phyloP scores from a whole-genome alignment of 345 rosid genomes.

The Erucastrum elatum region DNA sequence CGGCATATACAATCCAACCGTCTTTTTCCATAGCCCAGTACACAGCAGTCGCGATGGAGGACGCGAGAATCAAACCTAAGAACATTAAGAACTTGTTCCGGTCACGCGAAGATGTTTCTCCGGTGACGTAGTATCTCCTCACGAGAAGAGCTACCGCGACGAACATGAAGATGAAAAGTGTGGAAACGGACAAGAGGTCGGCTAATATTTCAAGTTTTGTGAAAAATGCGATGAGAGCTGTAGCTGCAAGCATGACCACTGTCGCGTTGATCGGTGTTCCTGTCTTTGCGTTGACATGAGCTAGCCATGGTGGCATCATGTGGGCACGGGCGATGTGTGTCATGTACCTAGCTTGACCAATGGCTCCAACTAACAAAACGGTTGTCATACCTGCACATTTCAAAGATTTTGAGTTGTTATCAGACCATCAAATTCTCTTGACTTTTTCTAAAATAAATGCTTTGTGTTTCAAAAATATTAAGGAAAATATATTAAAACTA shows the following conservation, averaged over 20 bases:
- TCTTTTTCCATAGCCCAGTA: constrained; percentile 52
- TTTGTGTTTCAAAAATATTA: too few species aligned
- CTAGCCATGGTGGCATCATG: constrained; percentile 90
- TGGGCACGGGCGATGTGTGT: constrained; percentile 88
- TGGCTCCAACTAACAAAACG: constrained; percentile 63
- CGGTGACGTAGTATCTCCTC: constrained; percentile 66
- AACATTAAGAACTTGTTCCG: constrained; percentile 50
- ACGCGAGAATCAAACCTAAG: constrained; percentile 47
- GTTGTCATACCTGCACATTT: constrained; percentile 65
- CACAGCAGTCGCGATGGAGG: constrained; percentile 49
- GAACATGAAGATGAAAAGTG: constrained; percentile 78
- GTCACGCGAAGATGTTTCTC: constrained; percentile 47
- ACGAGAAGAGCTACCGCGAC: constrained; percentile 77
- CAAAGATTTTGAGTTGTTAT: not conserved
- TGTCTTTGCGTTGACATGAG: constrained; percentile 57
- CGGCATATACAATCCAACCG: constrained; percentile 61
- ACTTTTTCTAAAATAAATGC: too few species aligned
- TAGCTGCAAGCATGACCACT: constrained; percentile 55
- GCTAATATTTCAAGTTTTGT: constrained; percentile 60
- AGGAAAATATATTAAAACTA: too few species aligned
- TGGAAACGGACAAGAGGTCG: constrained; percentile 66
- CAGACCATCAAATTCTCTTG: too few species aligned
- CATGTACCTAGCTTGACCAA: constrained; percentile 82
- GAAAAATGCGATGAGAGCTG: constrained; percentile 69
- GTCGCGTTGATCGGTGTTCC: constrained; percentile 84